These are phyloP conservation scores for Epichloe coenophiala DNA, from an alignment of 2,329 filamentous ascomycete genomes.

Conservation along the genomic window DNA sequence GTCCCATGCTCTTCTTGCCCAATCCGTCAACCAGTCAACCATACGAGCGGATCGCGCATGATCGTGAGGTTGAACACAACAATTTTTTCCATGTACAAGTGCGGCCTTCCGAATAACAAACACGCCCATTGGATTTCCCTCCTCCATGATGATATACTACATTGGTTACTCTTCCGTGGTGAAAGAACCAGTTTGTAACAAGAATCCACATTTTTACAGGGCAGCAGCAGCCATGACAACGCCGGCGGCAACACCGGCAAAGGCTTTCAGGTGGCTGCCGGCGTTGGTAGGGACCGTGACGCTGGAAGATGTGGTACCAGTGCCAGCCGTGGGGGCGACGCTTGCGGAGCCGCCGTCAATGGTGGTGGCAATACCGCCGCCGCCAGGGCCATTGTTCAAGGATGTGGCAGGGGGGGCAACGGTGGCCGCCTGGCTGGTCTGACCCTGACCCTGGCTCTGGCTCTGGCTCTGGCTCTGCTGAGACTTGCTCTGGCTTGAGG, in stretches of 20 bases:
- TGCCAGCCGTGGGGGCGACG: neutral
- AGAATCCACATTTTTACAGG: conserved; percentile 12
- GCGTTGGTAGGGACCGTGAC: conserved; percentile 3
- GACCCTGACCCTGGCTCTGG: too few relatives aligned
- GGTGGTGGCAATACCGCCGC: conserved; percentile 1
- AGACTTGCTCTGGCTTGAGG: too few relatives aligned
- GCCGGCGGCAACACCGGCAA: conserved; percentile 19
- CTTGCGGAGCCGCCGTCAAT: neutral
- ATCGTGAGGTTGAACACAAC: neutral
- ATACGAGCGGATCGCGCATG: neutral
- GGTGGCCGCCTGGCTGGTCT: too few relatives aligned
- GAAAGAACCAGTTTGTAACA: neutral
- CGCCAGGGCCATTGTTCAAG: neutral
- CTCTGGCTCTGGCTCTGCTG: too few relatives aligned
- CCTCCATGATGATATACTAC: neutral
- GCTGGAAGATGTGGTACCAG: neutral
- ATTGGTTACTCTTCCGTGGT: neutral
- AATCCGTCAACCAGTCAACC: neutral
- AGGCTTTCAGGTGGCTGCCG: conserved; percentile 15
- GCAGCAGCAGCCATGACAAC: conserved; percentile 17
- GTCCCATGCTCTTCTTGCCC: neutral
- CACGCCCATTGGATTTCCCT: neutral
- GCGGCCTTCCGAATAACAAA: neutral
- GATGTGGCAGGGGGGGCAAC: too few relatives aligned
- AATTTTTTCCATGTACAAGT: neutral